A percentile compares a stretch with the other conserved stretches of the same genome.
Conservation (phyloP, 148 eudicot genomes). For the Mesembryanthemum crystallinum region DNA sequence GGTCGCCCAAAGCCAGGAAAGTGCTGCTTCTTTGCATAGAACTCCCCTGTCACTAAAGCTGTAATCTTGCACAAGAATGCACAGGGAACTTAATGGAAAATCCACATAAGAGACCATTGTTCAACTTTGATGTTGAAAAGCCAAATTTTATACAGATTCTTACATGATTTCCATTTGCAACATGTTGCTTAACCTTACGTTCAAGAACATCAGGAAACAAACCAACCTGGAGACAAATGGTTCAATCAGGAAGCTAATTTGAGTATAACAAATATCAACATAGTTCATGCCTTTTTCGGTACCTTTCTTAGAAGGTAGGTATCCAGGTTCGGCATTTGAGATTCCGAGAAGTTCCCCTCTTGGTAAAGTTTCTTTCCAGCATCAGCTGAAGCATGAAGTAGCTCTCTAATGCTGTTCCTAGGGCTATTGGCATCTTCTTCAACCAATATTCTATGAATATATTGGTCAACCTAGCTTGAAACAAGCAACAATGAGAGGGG, state of each 20-base stretch:
- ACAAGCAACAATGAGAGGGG: conserved; percentile 3
- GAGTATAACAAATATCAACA: neutral
- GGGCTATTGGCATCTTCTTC: conserved; percentile 70
- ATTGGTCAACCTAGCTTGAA: conserved; percentile 78
- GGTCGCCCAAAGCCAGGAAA: conserved; percentile 99
- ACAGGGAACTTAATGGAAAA: conserved; percentile 17
- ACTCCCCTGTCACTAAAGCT: conserved; percentile 94
- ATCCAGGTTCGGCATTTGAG: conserved; percentile 58
- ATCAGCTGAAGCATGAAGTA: conserved; percentile 62
- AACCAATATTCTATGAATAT: conserved; percentile 77
- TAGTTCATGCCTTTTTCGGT: neutral
- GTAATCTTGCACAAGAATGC: conserved; percentile 62
- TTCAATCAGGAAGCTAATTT: conserved; percentile 23
- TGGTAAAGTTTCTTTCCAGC: conserved; percentile 62
- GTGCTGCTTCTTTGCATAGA: conserved; percentile 80
- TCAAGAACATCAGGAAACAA: conserved; percentile 90
- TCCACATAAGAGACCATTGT: neutral
- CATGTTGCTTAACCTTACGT: conserved; percentile 65
- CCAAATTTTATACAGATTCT: conserved; percentile 26
- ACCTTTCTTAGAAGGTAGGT: conserved; percentile 86
- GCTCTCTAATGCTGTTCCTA: conserved; percentile 38
- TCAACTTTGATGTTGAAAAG: neutral
- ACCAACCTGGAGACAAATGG: conserved; percentile 62
- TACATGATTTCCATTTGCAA: conserved; percentile 79
- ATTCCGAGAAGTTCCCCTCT: conserved; percentile 65